phyloP scores from a whole-genome alignment of 768 basidiomycete genomes.

The Coprinopsis strossmayeri region DNA sequence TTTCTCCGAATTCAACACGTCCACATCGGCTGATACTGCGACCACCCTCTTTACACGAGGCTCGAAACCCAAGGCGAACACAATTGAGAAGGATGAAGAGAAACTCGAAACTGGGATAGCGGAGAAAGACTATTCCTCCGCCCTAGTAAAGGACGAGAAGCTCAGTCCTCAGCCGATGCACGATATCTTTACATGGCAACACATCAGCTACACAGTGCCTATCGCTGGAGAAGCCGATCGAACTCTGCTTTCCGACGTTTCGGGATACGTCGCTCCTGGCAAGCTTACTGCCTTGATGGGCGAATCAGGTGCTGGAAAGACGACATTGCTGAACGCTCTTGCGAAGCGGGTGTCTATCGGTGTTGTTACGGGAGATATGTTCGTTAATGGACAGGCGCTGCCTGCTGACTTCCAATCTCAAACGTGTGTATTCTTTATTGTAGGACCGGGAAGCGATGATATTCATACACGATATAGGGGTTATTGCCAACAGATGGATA shows the following conservation, averaged over 20 bases:
- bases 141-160: conserved; percentile 16
- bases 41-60: conserved; percentile 65
- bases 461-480: conserved; percentile 28
- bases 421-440: conserved; percentile 27
- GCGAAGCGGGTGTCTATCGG: conserved; percentile 44
- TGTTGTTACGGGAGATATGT: conserved; percentile 43
- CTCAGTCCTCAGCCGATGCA: conserved; percentile 26
- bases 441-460: background rate
- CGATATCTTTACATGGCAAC: conserved; percentile 78
- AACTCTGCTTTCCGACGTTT: conserved; percentile 60
- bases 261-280: conserved; percentile 79
- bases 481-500: conserved; percentile 83
- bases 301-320: conserved; percentile 47
- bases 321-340: conserved; percentile 52
- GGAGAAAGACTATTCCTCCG: too few relatives aligned
- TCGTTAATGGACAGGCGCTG: conserved; percentile 48
- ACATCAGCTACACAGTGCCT: conserved; percentile 63
- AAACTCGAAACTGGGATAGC: background rate
- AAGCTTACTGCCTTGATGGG: conserved; percentile 79
- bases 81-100: conserved; percentile 20
- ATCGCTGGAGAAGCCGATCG: conserved; percentile 38
- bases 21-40: conserved; percentile 28
- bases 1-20: conserved; percentile 50
- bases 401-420: conserved; percentile 60
- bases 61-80: conserved; percentile 18